Base-by-base conservation (phyloP, 2,329 filamentous ascomycete species). In the Fusarium nanum region DNA sequence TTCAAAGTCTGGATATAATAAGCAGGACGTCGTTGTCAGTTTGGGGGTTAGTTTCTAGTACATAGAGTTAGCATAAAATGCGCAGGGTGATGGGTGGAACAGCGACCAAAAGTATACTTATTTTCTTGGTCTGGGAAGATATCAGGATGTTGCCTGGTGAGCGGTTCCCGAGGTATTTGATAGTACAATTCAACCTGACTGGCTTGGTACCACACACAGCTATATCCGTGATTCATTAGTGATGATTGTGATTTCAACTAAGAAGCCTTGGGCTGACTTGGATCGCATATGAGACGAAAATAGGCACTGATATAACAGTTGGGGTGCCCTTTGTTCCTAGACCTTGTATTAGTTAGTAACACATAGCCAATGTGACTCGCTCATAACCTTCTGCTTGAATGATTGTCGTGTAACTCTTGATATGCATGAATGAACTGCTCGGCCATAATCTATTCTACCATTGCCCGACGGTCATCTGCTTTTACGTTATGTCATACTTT, bases 1-100 rank as follows among this genome's bases (percentile, higher is more conserved):
- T 68, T 50, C 34, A 55, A 55, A 45, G 57, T 69, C 64, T 74
- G 68, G 73, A 73, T 67, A 72, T 74, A 74, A 72, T 74, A 50
- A 30, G 58, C 47, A 47, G 54, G 55, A 65, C 56, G 71, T 61
- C 56, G 70, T 65, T 65, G 68, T 68, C 65, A 50, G 56, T 64
- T 73, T 69, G 55, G 47, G 47, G 50, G 40, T 40, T 47, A 59
- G 30, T 63, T 67, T 44, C 37, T 60, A 56, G 73, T 75, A 75
- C 32, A 75, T 75, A 75, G 56, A 75, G 49, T 42, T 64, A 55
- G 48, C 64, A 68, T 60, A 62, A 62, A 71, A 55, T 40, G 48
- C 12, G 32, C 32, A 22, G 47, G 25, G 20, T 61, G 40, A 28
- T 64, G 63, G 30, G 40, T 53, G 53, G 59, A 45, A 58, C 30